phyloP scores from a whole-genome alignment of 164 flowering plant species.

The Magnolia kwangsiensis region DNA sequence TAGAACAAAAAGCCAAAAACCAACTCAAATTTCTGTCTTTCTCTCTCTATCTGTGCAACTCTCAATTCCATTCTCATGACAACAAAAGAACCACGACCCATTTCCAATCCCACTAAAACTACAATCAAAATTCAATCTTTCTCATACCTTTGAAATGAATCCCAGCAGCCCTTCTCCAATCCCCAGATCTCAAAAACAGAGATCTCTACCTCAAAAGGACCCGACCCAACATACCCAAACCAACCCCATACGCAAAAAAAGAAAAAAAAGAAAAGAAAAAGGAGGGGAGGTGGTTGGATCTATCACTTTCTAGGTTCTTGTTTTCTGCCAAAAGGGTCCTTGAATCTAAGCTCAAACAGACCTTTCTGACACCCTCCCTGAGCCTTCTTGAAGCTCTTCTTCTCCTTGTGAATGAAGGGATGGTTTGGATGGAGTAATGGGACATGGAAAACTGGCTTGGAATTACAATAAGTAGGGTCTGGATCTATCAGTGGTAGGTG shows the following conservation, averaged over 20 bases:
- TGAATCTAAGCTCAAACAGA: slow-evolving; percentile 39
- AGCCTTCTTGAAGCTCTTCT: slow-evolving; percentile 17
- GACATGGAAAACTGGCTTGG: slow-evolving; percentile 25
- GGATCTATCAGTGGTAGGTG: slow-evolving; percentile 92
- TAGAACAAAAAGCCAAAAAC: too few species aligned
- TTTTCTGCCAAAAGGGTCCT: slow-evolving; percentile 20
- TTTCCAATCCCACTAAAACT: neutral
- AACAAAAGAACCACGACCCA: neutral
- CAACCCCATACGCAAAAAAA: slow-evolving; percentile 22
- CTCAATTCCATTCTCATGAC: slow-evolving; percentile 2
- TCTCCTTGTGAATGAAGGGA: neutral
- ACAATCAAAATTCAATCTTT: neutral
- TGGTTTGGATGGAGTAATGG: slow-evolving; percentile 15
- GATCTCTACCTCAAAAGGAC: slow-evolving; percentile 21
- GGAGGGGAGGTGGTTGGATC: slow-evolving; percentile 6
- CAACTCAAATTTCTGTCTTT: too few species aligned
- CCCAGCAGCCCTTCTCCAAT: slow-evolving; percentile 11
- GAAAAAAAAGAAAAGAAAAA: slow-evolving; percentile 1
- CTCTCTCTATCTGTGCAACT: neutral
- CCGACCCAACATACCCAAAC: slow-evolving; percentile 14
- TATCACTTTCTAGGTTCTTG: slow-evolving; percentile 18
- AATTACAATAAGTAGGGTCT: slow-evolving; percentile 30
- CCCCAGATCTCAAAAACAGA: slow-evolving; percentile 22
- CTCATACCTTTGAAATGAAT: slow-evolving; percentile 16
- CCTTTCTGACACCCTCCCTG: slow-evolving; percentile 29